phyloP scores from a whole-genome alignment of 495 filamentous ascomycete species.

The Patellaria atrata region DNA sequence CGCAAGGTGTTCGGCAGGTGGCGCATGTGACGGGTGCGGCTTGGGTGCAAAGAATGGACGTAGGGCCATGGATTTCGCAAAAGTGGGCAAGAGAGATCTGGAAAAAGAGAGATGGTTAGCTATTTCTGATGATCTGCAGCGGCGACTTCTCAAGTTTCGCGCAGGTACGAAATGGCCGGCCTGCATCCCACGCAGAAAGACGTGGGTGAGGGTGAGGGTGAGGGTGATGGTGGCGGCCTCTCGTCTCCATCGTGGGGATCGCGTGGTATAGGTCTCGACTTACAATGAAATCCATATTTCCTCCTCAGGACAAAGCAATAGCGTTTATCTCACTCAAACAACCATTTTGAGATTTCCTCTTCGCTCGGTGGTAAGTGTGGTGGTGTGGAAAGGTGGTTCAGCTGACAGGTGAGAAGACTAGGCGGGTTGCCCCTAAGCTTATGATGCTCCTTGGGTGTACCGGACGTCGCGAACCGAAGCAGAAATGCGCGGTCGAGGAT shows the following conservation, averaged over 20 bases:
- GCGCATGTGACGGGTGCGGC: constrained; percentile 63
- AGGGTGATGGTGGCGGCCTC: constrained; percentile 2
- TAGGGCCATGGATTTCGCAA: constrained; percentile 90
- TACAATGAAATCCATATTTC: constrained; percentile 22
- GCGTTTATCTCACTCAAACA: too few relatives aligned
- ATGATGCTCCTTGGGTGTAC: too few relatives aligned
- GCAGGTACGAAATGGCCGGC: too few relatives aligned
- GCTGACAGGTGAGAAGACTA: too few relatives aligned
- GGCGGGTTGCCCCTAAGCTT: too few relatives aligned
- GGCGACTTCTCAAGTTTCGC: too few relatives aligned
- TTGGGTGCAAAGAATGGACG: constrained; percentile 89
- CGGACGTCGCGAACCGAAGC: too few relatives aligned
- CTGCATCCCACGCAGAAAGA: constrained; percentile 5
- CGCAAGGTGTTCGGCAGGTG: constrained; percentile 48
- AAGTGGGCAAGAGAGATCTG: constrained; percentile 93
- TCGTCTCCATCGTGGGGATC: background rate
- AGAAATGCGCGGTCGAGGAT: too few relatives aligned
- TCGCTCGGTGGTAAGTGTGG: constrained; percentile 6
- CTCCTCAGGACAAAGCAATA: too few relatives aligned
- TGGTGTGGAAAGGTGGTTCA: constrained; percentile 12
- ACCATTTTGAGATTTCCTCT: constrained; percentile 13
- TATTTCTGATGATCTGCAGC: constrained; percentile 7
- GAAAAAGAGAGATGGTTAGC: constrained; percentile 9
- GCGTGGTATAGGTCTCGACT: constrained; percentile 7
- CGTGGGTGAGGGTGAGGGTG: constrained; percentile 3